Evolutionary conservation across 2,329 filamentous ascomycete genomes (phyloP), one percentile per base, ranked within the genome.

Genomic region (Madurella mycetomatis): DNA sequence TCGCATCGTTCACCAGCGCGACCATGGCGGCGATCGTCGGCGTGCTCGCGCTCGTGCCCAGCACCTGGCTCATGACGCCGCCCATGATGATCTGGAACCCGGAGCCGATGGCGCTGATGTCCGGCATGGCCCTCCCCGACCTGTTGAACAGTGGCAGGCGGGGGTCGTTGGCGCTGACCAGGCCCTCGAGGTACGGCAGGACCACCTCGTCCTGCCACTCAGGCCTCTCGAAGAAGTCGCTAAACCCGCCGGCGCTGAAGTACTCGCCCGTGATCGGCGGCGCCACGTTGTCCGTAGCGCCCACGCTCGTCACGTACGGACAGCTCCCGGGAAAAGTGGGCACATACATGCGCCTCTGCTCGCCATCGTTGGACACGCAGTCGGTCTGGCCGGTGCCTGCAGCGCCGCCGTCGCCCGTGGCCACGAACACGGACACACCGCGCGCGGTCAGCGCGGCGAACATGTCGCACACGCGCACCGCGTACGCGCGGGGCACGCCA

Each of bases 261-360:
- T 60, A 60, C 1, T 77, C 72, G 2, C 71, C 77, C 2, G 60
- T 64, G 11, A 76, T 71, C 0, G 73, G 73, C 4, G 69, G 65
- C 2, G 61, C 60, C 1, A 60, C 60, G 59, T 71, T 65, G 8
- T 71, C 40, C 1, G 82, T 84, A 1, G 80, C 85, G 7, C 86
- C 86, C 1, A 89, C 80, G 2, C 78, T 72, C 0, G 86, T 89
- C 8, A 88, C 79, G 66, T 81, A 89, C 0, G 85, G 86, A 61
- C 86, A 90, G 0, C 79, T 78, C 0, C 79, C 80, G 0, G 86
- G 86, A 68, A 88, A 90, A 5, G 76, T 78, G 1, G 84, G 77
- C 31, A 83, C 72, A 64, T 85, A 83, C 17, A 77, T 73, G 9
- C 77, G 76, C 1, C 72, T 76, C 55, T 80, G 75, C 42, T 70